Conservation (phyloP, 192 early-diverging fungal species). For the Neocallimastix lanati region DNA sequence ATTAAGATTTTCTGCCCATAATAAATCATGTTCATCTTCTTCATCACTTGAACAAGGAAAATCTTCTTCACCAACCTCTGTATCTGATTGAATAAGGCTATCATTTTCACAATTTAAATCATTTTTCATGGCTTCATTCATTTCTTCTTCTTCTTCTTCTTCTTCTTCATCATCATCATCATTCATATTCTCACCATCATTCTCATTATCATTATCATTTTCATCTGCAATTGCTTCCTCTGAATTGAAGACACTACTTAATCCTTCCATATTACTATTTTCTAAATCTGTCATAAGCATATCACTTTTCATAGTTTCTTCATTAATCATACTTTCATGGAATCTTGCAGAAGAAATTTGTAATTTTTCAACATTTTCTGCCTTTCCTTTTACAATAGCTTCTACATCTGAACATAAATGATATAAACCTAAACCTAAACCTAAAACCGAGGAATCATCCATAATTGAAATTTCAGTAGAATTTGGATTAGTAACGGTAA, state of each 20-base stretch:
- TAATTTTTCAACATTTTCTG: neutral
- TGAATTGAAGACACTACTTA: neutral
- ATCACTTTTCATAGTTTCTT: neutral
- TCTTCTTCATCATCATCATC: neutral
- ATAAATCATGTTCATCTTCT: constrained; percentile 9
- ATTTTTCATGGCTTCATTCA: neutral
- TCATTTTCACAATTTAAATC: neutral
- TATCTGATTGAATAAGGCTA: neutral
- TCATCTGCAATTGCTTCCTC: neutral
- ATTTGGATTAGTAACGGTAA: neutral
- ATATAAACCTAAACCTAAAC: neutral
- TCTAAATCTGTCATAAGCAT: neutral
- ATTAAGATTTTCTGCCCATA: constrained; percentile 7
- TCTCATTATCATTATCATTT: constrained; percentile 8
- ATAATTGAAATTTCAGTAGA: neutral
- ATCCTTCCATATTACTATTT: neutral
- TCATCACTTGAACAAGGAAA: neutral
- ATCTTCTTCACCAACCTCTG: neutral
- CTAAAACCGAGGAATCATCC: neutral
- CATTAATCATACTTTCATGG: neutral
- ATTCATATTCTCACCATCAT: constrained; percentile 1
- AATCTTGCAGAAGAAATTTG: neutral
- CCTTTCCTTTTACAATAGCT: neutral
- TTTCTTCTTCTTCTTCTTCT: neutral
- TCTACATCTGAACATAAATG: neutral